Evolutionary conservation across 73 alveolate species (phyloP).

Genomic region (Paramecium pentaurelia): DNA sequence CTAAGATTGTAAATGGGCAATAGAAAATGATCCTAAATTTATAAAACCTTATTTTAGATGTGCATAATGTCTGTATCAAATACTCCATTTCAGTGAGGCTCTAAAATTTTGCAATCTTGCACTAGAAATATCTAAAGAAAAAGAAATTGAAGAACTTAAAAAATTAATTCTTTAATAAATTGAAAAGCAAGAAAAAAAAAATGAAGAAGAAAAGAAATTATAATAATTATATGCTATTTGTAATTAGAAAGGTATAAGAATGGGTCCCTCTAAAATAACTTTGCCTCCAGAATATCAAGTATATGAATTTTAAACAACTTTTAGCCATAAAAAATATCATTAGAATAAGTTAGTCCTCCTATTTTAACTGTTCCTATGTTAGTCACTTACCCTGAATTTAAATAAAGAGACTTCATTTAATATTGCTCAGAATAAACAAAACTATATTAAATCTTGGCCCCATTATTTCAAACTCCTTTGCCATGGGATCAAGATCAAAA

Average conservation of each 20-base stretch:
- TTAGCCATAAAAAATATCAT: constrained; percentile 30
- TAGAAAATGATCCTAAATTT: constrained; percentile 48
- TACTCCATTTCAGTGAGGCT: constrained; percentile 36
- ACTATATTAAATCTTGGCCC: constrained; percentile 8
- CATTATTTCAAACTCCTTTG: constrained; percentile 42
- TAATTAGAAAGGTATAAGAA: not conserved
- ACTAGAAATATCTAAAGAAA: constrained; percentile 1
- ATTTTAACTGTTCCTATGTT: constrained; percentile 43
- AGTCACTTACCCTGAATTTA: constrained; percentile 56
- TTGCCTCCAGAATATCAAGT: constrained; percentile 40
- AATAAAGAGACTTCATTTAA: constrained; percentile 49
- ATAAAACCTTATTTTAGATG: constrained; percentile 60
- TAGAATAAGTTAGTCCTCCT: not conserved
- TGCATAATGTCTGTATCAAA: constrained; percentile 38
- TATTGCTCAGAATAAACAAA: constrained; percentile 13
- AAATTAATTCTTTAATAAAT: constrained; percentile 21
- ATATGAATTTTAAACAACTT: not conserved
- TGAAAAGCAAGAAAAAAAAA: not conserved
- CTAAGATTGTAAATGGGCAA: constrained; percentile 61
- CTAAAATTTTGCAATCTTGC: constrained; percentile 29
- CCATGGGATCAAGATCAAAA: constrained; percentile 55
- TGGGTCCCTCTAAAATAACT: constrained; percentile 16
- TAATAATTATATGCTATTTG: not conserved
- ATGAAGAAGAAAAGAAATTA: constrained; percentile 30
- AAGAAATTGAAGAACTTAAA: constrained; percentile 33